A percentile compares a stretch with the other conserved stretches of the same genome.
phyloP scores from a whole-genome alignment of 208 protist genomes.

The Endotrypanum monterogeii region DNA sequence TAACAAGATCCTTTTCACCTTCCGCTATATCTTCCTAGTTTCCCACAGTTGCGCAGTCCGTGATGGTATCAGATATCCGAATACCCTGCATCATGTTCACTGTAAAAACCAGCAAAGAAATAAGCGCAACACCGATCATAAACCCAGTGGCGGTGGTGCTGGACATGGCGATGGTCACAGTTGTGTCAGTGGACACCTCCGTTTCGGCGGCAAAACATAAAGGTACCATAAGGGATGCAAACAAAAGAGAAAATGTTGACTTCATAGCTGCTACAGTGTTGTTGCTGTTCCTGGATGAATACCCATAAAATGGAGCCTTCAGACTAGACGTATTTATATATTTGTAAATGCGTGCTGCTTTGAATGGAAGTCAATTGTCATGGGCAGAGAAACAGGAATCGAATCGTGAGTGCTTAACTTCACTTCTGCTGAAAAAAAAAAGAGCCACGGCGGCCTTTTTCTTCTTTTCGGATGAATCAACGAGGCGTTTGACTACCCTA shows the following conservation, averaged over 20 bases:
- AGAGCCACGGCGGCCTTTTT: background rate
- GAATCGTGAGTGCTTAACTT: background rate
- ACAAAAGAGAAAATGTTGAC: conserved; percentile 6
- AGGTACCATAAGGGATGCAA: conserved; percentile 21
- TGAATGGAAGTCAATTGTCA: background rate
- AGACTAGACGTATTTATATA: too few relatives aligned
- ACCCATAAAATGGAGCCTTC: background rate
- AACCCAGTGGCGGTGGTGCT: conserved; percentile 63
- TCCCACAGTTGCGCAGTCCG: conserved; percentile 20
- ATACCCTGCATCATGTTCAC: conserved; percentile 80
- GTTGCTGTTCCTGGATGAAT: background rate
- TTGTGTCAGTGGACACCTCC: conserved; percentile 15
- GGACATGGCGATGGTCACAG: conserved; percentile 67
- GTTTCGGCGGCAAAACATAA: conserved; percentile 9
- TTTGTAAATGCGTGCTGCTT: background rate
- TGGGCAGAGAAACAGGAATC: background rate
- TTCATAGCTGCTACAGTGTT: background rate
- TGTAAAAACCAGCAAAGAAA: conserved; percentile 65
- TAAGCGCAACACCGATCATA: conserved; percentile 55
- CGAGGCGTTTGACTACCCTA: background rate
- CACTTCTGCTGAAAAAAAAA: background rate
- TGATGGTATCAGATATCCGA: conserved; percentile 64
- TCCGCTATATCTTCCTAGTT: conserved; percentile 1
- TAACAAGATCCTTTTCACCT: background rate
- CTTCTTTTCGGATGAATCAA: background rate